These are phyloP conservation scores for Aeschynomene evenia DNA, from an alignment of 306 rosid species.

Conservation along the genomic window DNA sequence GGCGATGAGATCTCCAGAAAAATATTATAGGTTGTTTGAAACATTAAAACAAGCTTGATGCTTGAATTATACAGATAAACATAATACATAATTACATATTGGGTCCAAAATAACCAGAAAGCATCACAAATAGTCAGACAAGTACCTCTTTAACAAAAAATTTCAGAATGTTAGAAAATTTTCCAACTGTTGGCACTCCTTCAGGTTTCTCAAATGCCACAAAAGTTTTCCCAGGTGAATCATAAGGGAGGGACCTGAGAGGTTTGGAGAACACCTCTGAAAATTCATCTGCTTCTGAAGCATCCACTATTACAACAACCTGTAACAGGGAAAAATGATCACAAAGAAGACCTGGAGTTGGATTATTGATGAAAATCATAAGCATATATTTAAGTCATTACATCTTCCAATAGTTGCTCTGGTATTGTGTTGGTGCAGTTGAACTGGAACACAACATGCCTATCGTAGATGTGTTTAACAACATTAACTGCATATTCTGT, in stretches of 20 bases:
- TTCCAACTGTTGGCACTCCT: slow-evolving; percentile 72
- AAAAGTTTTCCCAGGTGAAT: slow-evolving; percentile 91
- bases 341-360: slow-evolving; percentile 15
- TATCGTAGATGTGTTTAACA: slow-evolving; percentile 85
- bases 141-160: slow-evolving; percentile 90
- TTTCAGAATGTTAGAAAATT: slow-evolving; percentile 72
- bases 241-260: slow-evolving; percentile 88
- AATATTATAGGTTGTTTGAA: slow-evolving; percentile 18
- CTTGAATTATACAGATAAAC: slow-evolving; percentile 3
- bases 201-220: slow-evolving; percentile 95
- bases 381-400: slow-evolving; percentile 37
- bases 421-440: slow-evolving; percentile 98
- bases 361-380: slow-evolving; percentile 3
- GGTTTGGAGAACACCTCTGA: slow-evolving; percentile 72
- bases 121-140: slow-evolving; percentile 10
- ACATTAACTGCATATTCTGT: slow-evolving; percentile 95
- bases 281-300: slow-evolving; percentile 89
- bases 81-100: not conserved
- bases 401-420: slow-evolving; percentile 88
- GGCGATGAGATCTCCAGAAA: slow-evolving; percentile 21
- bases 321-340: slow-evolving; percentile 43
- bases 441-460: slow-evolving; percentile 93
- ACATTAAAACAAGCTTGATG: slow-evolving; percentile 18
- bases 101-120: not conserved
- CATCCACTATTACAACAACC: slow-evolving; percentile 81